Percentiles rank a stretch among this genome's conserved stretches.
These are phyloP conservation scores for Suillus hirtellus DNA, from an alignment of 768 basidiomycete genomes.

Conservation along the genomic window DNA sequence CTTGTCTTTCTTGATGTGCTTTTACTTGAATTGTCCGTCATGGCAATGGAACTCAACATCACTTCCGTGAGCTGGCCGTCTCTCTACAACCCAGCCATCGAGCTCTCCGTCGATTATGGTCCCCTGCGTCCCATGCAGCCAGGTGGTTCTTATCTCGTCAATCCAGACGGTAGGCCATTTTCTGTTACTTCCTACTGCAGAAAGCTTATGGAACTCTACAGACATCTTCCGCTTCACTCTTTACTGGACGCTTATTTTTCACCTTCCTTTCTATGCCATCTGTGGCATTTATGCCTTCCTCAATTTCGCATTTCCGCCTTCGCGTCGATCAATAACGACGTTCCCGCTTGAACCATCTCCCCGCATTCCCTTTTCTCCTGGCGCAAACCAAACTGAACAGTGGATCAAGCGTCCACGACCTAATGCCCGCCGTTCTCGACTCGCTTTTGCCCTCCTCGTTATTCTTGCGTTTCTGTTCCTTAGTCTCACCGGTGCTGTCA, in stretches of 20 bases:
- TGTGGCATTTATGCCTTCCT: constrained; percentile 43
- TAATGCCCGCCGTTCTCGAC: constrained; percentile 39
- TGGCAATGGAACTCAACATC: constrained; percentile 11
- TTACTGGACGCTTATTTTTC: constrained; percentile 49
- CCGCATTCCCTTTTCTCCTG: background rate
- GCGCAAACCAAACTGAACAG: constrained; percentile 8
- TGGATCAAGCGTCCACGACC: constrained; percentile 21
- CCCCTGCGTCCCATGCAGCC: constrained; percentile 35
- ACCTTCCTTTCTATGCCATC: constrained; percentile 41
- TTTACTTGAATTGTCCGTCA: background rate
- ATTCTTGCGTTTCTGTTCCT: constrained; percentile 35
- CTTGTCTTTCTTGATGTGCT: constrained; percentile 1
- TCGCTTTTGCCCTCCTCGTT: constrained; percentile 43
- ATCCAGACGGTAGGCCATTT: constrained; percentile 29
- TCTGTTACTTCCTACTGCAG: background rate
- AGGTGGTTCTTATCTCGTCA: constrained; percentile 36
- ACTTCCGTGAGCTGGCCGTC: constrained; percentile 35
- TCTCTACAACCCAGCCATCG: constrained; percentile 38
- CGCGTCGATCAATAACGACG: constrained; percentile 14
- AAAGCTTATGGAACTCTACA: constrained; percentile 14
- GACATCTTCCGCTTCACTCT: constrained; percentile 48
- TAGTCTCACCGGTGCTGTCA: constrained; percentile 39
- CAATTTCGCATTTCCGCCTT: constrained; percentile 41
- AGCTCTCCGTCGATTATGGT: constrained; percentile 29
- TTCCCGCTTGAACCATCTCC: constrained; percentile 9